Conservation (phyloP, 345 rosid genomes). For the Balakata baccata region DNA sequence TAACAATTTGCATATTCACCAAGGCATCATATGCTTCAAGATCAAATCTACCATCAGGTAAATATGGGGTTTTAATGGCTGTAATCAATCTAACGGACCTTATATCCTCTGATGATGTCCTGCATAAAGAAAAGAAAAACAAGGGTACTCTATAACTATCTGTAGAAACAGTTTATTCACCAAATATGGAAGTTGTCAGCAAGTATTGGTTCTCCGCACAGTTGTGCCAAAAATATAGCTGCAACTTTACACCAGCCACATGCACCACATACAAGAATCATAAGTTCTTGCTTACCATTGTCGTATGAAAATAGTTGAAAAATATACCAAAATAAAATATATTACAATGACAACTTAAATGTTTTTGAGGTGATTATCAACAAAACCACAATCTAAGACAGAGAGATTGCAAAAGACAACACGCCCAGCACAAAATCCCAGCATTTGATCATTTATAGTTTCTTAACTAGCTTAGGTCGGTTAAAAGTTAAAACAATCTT, state of each 20-base stretch:
- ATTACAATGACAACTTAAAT: neutral
- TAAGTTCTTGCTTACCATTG: neutral
- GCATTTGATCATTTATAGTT: neutral
- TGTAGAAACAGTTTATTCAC: conserved; percentile 10
- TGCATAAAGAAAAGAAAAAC: conserved; percentile 26
- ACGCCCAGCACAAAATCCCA: neutral
- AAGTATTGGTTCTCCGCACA: neutral
- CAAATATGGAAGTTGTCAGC: neutral
- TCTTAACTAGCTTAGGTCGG: neutral
- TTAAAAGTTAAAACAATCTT: neutral
- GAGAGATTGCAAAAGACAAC: neutral
- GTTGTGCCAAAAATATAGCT: neutral
- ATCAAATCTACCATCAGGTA: conserved; percentile 90
- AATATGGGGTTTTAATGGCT: conserved; percentile 89
- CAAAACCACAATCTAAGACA: neutral
- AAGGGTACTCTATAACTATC: neutral
- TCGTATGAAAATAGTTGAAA: no score
- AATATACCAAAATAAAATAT: no score
- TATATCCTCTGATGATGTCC: conserved; percentile 72
- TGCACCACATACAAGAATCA: neutral
- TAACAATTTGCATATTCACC: conserved; percentile 61
- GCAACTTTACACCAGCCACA: neutral
- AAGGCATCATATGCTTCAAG: conserved; percentile 80
- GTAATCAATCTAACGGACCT: conserved; percentile 70
- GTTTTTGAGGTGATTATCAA: neutral